A percentile compares a stretch with the other conserved stretches of the same genome.
Conservation (phyloP, 2,329 filamentous ascomycete species). For the Aspergillus nomiae region DNA sequence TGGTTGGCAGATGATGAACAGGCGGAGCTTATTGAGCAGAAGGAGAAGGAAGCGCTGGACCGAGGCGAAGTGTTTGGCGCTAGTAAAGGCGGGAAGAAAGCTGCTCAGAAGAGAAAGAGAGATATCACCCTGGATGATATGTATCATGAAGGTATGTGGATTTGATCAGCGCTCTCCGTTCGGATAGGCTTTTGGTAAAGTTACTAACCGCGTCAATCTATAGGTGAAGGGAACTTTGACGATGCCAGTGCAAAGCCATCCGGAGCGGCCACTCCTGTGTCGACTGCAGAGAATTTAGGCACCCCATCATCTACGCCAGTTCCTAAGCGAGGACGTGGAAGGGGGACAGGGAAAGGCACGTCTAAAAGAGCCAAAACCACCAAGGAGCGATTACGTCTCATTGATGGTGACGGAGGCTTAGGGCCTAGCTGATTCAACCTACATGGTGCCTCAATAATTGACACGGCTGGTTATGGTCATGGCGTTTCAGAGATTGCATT, state of each 20-base stretch:
- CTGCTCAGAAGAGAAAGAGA: conserved; percentile 58
- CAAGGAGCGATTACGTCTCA: conserved; percentile 52
- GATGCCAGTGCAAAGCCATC: conserved; percentile 79
- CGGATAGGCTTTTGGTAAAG: not conserved
- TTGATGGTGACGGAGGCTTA: conserved; percentile 47
- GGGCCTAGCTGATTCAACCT: conserved; percentile 15
- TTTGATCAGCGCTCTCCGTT: not conserved
- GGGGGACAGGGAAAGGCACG: conserved; percentile 56
- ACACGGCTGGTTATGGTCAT: conserved; percentile 18
- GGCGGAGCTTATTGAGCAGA: conserved; percentile 87
- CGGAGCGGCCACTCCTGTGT: conserved; percentile 80
- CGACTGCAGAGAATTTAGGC: conserved; percentile 52
- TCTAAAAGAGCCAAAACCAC: conserved; percentile 64
- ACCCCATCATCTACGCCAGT: conserved; percentile 35
- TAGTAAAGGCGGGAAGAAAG: conserved; percentile 63
- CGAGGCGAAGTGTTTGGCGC: conserved; percentile 65
- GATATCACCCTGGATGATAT: conserved; percentile 83
- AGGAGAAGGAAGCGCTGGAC: conserved; percentile 80
- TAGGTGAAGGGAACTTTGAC: conserved; percentile 96
- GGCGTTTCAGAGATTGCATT: conserved; percentile 16
- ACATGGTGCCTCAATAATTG: conserved; percentile 9
- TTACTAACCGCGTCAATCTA: conserved; percentile 4
- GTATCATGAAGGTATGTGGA: conserved; percentile 92
- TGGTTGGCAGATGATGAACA: conserved; percentile 98
- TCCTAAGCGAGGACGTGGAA: conserved; percentile 61